Conservation (phyloP, 2,329 filamentous ascomycete genomes). For the Pseudogymnoascus sp. region DNA sequence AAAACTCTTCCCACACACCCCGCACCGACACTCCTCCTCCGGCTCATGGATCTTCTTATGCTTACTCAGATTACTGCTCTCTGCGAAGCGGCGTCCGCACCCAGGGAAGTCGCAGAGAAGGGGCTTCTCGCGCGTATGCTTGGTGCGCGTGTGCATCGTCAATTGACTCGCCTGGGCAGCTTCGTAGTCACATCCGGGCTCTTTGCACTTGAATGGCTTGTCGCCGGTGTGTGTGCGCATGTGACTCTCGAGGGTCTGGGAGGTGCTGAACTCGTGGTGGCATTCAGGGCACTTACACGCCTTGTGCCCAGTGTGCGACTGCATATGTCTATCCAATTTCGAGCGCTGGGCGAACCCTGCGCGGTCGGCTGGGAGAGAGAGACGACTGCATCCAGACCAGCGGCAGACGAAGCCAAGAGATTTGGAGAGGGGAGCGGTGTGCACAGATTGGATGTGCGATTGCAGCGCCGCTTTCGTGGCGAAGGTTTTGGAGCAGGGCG, state of each 20-base stretch:
- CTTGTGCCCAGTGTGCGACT: constrained; percentile 56
- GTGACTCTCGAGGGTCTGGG: constrained; percentile 60
- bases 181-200: neutral
- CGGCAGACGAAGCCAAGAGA: constrained; percentile 42
- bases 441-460: constrained; percentile 42
- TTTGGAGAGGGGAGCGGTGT: constrained; percentile 40
- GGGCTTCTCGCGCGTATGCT: constrained; percentile 56
- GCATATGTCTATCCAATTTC: constrained; percentile 57
- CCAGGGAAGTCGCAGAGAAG: constrained; percentile 41
- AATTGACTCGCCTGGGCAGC: constrained; percentile 6
- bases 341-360: constrained; percentile 49
- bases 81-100: constrained; percentile 51
- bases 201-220: constrained; percentile 51
- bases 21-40: constrained; percentile 41
- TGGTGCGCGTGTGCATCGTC: constrained; percentile 54
- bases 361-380: constrained; percentile 23
- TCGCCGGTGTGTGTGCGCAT: constrained; percentile 57
- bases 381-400: constrained; percentile 48
- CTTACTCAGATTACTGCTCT: constrained; percentile 59
- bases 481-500: neutral
- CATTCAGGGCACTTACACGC: constrained; percentile 49
- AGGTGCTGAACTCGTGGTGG: constrained; percentile 51
- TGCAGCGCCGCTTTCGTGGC: constrained; percentile 39
- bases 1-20: constrained; percentile 48
- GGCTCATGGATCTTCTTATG: constrained; percentile 53